These are phyloP conservation scores for Fusarium globosum DNA, from an alignment of 2,329 filamentous ascomycete genomes.

Conservation along the genomic window DNA sequence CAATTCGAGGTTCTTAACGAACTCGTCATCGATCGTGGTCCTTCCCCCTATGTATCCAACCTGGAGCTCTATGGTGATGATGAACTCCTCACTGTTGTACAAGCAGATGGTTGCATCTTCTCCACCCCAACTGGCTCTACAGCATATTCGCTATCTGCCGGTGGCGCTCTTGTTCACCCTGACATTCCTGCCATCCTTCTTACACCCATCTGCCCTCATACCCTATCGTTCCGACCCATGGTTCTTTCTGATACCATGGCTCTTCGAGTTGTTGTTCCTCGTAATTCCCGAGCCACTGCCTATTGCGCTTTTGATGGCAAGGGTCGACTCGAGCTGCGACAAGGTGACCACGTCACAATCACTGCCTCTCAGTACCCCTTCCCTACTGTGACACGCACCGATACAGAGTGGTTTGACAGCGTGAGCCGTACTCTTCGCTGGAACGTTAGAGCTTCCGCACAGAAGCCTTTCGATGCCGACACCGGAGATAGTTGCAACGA, in stretches of 20 bases:
- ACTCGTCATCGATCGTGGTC: slow-evolving; percentile 96
- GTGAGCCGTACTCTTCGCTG: slow-evolving; percentile 91
- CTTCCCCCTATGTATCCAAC: slow-evolving; percentile 96
- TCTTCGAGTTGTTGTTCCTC: slow-evolving; percentile 87
- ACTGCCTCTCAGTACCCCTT: slow-evolving; percentile 97
- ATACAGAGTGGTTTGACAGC: slow-evolving; percentile 96
- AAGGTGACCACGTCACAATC: slow-evolving; percentile 96
- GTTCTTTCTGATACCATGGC: slow-evolving; percentile 95
- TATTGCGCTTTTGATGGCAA: slow-evolving; percentile 99
- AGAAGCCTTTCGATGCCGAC: slow-evolving; percentile 83
- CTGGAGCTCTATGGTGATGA: slow-evolving; percentile 96
- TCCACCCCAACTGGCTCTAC: slow-evolving; percentile 95
- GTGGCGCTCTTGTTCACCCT: slow-evolving; percentile 93
- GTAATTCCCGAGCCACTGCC: slow-evolving; percentile 87
- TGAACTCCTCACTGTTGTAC: slow-evolving; percentile 92
- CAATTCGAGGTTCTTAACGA: slow-evolving; percentile 99
- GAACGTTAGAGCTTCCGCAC: slow-evolving; percentile 92
- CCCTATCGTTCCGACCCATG: slow-evolving; percentile 97
- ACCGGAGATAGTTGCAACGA: slow-evolving; percentile 53
- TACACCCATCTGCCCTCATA: slow-evolving; percentile 97
- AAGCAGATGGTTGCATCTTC: slow-evolving; percentile 98
- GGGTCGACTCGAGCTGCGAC: slow-evolving; percentile 89
- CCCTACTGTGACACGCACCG: slow-evolving; percentile 90
- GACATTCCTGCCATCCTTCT: slow-evolving; percentile 97
- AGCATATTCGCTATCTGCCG: slow-evolving; percentile 94